These are phyloP conservation scores for Apocynum venetum DNA, from an alignment of 257 asterid species.

Conservation along the genomic window DNA sequence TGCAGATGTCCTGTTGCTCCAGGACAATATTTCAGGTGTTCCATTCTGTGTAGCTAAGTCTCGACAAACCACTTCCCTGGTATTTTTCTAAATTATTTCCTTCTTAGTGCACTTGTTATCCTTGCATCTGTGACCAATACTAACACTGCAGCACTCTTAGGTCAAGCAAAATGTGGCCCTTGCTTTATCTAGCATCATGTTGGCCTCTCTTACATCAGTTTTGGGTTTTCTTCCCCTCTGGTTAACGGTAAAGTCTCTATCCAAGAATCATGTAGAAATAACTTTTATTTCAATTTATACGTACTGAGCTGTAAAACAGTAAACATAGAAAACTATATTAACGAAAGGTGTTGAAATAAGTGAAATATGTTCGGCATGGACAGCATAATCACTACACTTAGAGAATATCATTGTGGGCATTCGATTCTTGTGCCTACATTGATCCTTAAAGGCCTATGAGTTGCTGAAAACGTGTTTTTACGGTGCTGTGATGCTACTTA, in stretches of 20 bases:
- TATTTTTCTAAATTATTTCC: slow-evolving; percentile 23
- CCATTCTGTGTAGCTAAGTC: slow-evolving; percentile 90
- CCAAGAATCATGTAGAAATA: background rate
- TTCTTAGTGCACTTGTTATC: background rate
- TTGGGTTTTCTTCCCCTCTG: slow-evolving; percentile 87
- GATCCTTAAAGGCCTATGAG: background rate
- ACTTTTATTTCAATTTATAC: background rate
- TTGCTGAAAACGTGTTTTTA: background rate
- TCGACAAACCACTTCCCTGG: slow-evolving; percentile 88
- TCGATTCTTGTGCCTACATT: background rate
- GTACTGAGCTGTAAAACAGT: background rate
- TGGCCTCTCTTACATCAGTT: slow-evolving; percentile 96
- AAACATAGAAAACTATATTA: background rate
- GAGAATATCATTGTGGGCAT: background rate
- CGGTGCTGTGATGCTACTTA: background rate
- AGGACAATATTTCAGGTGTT: slow-evolving; percentile 86
- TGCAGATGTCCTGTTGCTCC: slow-evolving; percentile 89
- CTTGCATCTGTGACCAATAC: background rate
- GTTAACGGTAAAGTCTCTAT: slow-evolving; percentile 60
- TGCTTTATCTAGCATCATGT: slow-evolving; percentile 75
- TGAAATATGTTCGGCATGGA: background rate
- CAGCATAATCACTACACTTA: background rate
- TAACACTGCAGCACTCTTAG: slow-evolving; percentile 34
- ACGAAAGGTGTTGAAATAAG: background rate
- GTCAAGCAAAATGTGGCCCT: slow-evolving; percentile 89